Conservation (phyloP, 305 asterid species). For the Fraxinus angustifolia region DNA sequence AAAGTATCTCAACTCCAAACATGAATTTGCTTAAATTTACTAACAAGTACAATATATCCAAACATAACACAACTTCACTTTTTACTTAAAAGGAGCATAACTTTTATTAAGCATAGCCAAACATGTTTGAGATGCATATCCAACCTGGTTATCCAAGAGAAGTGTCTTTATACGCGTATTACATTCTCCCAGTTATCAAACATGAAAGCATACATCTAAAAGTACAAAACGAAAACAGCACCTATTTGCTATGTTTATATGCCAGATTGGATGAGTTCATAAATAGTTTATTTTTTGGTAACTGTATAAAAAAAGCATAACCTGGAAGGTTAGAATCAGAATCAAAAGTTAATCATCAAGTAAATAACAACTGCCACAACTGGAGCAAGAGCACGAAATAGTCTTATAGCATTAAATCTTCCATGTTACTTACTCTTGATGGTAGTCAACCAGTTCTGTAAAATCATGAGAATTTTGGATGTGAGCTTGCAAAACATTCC, state of each 20-base stretch:
- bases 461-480: slow-evolving; percentile 90
- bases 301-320: not conserved
- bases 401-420: slow-evolving; percentile 6
- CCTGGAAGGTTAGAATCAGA: not conserved
- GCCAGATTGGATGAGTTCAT: not conserved
- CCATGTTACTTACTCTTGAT: slow-evolving; percentile 77
- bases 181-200: not conserved
- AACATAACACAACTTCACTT: not conserved
- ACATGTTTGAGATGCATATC: not conserved
- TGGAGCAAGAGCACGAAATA: slow-evolving; percentile 9
- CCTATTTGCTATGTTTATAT: not conserved
- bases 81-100: not conserved
- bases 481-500: slow-evolving; percentile 91
- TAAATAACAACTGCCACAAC: slow-evolving; percentile 7
- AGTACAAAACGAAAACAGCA: not conserved
- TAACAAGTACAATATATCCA: not conserved
- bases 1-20: not conserved
- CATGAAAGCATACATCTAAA: not conserved
- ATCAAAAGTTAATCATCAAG: not conserved
- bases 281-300: not conserved
- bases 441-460: slow-evolving; percentile 89
- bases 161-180: not conserved
- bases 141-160: not conserved
- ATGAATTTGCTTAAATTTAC: not conserved
- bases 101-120: not conserved